Base-by-base conservation (phyloP, 306 rosid genomes). In the Heteromeles arbutifolia region DNA sequence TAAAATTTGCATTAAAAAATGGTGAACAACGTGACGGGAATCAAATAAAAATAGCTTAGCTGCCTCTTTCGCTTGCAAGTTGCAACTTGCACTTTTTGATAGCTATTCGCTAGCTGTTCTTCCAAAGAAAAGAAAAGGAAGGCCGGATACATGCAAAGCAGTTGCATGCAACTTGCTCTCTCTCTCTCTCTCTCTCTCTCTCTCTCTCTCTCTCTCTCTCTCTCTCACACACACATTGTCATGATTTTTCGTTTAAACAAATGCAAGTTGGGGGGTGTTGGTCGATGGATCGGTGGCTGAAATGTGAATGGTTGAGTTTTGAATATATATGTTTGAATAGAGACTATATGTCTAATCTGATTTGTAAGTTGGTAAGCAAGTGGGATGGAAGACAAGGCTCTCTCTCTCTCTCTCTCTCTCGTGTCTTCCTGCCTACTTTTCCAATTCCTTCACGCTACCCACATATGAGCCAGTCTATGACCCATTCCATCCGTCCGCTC, bases 291-390 rank as follows among this genome's bases (percentile, higher is more conserved):
- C 13, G 73, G 56, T 28, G 32, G 32, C 9, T 15, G 24, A 62
- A 24, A 43, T 50, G 72, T 56, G 59, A 12, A 41, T 45, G 44
- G 31, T 56, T 53, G 58, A 39, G 19, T 65, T 70, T 82, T 69
- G 83, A 85, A 86, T 73, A 37, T 22, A 86, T 73, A 31, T 22
- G 63, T 22, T 57, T 57, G 63, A 25, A 61, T 26, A 11, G 77
- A 22, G 86, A 84, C 53, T 15, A 15, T 48, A 48, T 5, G 17
- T 48, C 19, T 48, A 15, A 48, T 14, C 53, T 15, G 19, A 15
- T 54, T 44, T 79, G 87, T 93, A 88, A 91, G 88, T 91, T 85
- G 96, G 67, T 5, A 6, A 31, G 88, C 91, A 90, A 83, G 87
- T 86, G 80, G 93, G 67, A 56, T 58, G 76, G 53, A 48, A 48